Conservation (phyloP, 2,329 filamentous ascomycete species). For the Berkeleyomyces basicola region DNA sequence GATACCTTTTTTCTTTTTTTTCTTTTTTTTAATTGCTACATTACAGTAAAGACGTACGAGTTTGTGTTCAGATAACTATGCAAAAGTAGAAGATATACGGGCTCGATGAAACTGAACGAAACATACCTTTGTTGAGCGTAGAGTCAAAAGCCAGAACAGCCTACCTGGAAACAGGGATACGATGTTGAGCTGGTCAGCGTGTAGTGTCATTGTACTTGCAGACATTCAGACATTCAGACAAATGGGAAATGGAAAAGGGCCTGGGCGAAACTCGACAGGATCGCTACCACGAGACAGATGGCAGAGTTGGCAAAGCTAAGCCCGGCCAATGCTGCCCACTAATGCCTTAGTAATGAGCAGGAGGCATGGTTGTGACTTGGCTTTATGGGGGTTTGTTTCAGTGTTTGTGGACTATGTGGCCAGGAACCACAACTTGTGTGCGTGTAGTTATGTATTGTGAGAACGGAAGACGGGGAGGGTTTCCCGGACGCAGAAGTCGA, state of each 20-base stretch:
- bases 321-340: background rate
- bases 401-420: background rate
- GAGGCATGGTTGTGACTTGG: background rate
- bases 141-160: background rate
- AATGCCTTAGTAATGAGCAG: background rate
- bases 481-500: too few relatives aligned
- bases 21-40: too few relatives aligned
- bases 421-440: background rate
- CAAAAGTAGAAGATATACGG: background rate
- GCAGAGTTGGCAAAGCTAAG: background rate
- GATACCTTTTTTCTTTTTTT: too few relatives aligned
- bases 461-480: too few relatives aligned
- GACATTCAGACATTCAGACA: background rate
- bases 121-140: background rate
- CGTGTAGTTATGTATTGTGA: too few relatives aligned
- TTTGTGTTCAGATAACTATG: background rate
- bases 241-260: background rate
- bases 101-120: background rate
- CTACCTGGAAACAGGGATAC: background rate
- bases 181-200: background rate
- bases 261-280: background rate
- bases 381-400: background rate
- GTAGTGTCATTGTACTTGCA: too few relatives aligned
- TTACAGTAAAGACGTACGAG: background rate
- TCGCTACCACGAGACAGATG: background rate